phyloP scores from a whole-genome alignment of 1,284 basidiomycete species.

The Mycena citricolor region DNA sequence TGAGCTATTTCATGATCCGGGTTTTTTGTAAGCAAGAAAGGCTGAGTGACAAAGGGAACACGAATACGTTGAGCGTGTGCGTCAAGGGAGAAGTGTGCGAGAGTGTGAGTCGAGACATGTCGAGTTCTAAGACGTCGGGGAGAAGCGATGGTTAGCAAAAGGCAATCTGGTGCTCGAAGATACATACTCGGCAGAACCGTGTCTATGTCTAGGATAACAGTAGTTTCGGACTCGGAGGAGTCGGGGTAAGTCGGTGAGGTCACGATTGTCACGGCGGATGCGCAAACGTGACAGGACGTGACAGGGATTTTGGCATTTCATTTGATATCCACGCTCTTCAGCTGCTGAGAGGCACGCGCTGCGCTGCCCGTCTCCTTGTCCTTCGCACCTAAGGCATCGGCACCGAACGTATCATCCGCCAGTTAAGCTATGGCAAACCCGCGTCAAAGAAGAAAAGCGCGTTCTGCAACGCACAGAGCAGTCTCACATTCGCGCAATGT shows the following conservation, averaged over 20 bases:
- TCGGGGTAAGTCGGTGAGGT: too few relatives aligned
- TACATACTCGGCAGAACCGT: too few relatives aligned
- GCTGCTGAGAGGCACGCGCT: neutral
- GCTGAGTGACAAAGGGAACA: neutral
- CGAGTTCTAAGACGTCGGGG: neutral
- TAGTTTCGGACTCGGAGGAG: too few relatives aligned
- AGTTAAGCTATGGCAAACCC: conserved; percentile 86
- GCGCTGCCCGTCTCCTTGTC: neutral
- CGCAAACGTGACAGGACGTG: neutral
- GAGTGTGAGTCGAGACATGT: conserved; percentile 9
- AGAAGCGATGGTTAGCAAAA: too few relatives aligned
- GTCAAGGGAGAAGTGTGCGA: conserved; percentile 28
- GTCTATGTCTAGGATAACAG: too few relatives aligned
- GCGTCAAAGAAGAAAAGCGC: conserved; percentile 80
- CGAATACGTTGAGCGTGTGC: conserved; percentile 34
- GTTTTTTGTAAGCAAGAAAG: neutral
- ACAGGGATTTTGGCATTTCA: too few relatives aligned
- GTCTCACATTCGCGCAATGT: conserved; percentile 71
- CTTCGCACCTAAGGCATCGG: too few relatives aligned
- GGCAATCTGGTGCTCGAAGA: too few relatives aligned
- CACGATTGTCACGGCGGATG: too few relatives aligned
- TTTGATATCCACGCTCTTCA: neutral
- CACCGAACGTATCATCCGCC: too few relatives aligned
- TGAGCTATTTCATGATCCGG: conserved; percentile 33
- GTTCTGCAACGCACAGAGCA: conserved; percentile 68